A percentile compares a stretch with the other conserved stretches of the same genome.
Conservation (phyloP, 805 yeast genomes). For the Spathaspora hagerdaliae region DNA sequence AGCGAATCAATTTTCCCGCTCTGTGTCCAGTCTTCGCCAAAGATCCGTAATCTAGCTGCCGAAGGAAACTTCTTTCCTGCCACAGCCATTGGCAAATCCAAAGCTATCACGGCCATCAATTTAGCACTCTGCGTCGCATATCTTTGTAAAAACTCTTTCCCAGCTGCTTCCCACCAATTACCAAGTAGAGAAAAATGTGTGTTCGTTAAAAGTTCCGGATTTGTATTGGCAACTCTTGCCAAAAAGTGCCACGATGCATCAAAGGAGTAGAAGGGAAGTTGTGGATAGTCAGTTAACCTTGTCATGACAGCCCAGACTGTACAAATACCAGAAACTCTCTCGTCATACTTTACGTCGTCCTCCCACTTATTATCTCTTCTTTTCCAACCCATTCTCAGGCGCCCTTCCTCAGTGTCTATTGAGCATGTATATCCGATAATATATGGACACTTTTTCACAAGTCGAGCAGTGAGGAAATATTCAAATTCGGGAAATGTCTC, state of each 20-base stretch:
- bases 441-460: slow-evolving; percentile 87
- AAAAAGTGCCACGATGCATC: slow-evolving; percentile 59
- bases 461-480: slow-evolving; percentile 66
- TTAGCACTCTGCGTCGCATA: slow-evolving; percentile 74
- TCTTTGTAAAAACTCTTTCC: slow-evolving; percentile 45
- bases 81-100: slow-evolving; percentile 51
- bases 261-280: slow-evolving; percentile 43
- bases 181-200: slow-evolving; percentile 69
- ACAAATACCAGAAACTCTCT: slow-evolving; percentile 81
- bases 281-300: slow-evolving; percentile 24
- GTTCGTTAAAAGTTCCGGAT: slow-evolving; percentile 48
- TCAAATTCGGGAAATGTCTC: slow-evolving; percentile 45
- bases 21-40: slow-evolving; percentile 75
- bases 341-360: slow-evolving; percentile 68
- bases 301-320: slow-evolving; percentile 78
- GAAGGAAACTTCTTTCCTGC: slow-evolving; percentile 60
- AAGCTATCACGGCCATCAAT: slow-evolving; percentile 44
- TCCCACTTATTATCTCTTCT: slow-evolving; percentile 53
- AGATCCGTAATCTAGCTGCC: slow-evolving; percentile 68
- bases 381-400: slow-evolving; percentile 86
- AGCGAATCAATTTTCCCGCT: slow-evolving; percentile 44
- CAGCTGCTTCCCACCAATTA: slow-evolving; percentile 92
- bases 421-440: slow-evolving; percentile 77
- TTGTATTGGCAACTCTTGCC: slow-evolving; percentile 67
- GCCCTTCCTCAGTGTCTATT: slow-evolving; percentile 78